These are phyloP conservation scores for Mycena rebaudengoi DNA, from an alignment of 768 basidiomycete genomes.

Conservation along the genomic window DNA sequence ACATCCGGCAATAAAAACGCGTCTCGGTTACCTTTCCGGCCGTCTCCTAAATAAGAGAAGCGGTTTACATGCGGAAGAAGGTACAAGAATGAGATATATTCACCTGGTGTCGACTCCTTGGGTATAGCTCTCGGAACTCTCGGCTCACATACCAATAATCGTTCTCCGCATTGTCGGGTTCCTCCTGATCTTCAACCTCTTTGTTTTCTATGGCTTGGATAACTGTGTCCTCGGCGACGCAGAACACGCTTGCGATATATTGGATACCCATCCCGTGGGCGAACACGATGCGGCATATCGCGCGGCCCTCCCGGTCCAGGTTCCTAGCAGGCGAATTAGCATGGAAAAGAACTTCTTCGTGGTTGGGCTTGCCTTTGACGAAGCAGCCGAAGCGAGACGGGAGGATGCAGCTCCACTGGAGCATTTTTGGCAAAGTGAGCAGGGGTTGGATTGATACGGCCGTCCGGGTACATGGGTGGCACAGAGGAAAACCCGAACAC, in stretches of 20 bases:
- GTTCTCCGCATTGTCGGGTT: constrained; percentile 7
- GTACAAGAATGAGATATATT: not conserved
- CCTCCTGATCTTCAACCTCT: not conserved
- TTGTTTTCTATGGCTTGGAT: constrained; percentile 13
- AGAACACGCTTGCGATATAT: constrained; percentile 1
- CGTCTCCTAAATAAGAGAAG: too few relatives aligned
- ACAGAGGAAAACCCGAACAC: not conserved
- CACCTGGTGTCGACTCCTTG: not conserved
- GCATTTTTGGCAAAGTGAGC: constrained; percentile 8
- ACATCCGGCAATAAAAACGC: too few relatives aligned
- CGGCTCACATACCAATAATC: constrained; percentile 1
- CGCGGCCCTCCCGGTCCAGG: constrained; percentile 15
- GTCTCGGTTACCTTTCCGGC: too few relatives aligned
- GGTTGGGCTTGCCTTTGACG: not conserved
- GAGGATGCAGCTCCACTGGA: not conserved
- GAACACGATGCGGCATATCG: constrained; percentile 16
- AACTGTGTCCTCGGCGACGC: constrained; percentile 12
- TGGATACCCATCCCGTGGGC: not conserved
- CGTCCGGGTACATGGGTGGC: constrained; percentile 13
- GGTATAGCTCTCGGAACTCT: not conserved
- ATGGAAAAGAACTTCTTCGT: too few relatives aligned
- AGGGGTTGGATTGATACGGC: constrained; percentile 12
- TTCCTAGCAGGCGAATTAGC: not conserved
- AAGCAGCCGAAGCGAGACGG: constrained; percentile 4
- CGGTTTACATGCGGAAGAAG: too few relatives aligned